phyloP scores from a whole-genome alignment of 805 yeast genomes.

The Kluyveromyces starmeri region DNA sequence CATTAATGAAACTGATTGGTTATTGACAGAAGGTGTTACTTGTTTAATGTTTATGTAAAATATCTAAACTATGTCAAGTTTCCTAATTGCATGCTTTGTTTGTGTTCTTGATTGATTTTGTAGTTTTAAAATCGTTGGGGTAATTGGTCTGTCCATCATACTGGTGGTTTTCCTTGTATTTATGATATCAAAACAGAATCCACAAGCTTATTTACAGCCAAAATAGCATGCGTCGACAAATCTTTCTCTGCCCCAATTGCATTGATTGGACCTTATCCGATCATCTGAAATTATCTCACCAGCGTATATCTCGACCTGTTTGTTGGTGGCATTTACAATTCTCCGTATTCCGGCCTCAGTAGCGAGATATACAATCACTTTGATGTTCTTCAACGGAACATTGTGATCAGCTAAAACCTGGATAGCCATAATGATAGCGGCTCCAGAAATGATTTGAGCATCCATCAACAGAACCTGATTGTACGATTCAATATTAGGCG shows the following conservation, averaged over 20 bases:
- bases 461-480: conserved; percentile 62
- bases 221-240: conserved; percentile 71
- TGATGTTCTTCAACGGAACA: conserved; percentile 50
- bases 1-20: conserved; percentile 52
- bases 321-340: conserved; percentile 62
- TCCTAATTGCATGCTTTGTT: no score
- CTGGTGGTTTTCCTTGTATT: no score
- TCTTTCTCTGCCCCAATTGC: conserved; percentile 53
- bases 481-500: conserved; percentile 30
- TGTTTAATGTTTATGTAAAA: no score
- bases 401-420: conserved; percentile 81
- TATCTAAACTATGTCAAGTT: no score
- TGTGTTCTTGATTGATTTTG: no score
- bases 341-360: conserved; percentile 72
- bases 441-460: conserved; percentile 85
- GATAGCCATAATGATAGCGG: conserved; percentile 90
- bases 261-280: conserved; percentile 36
- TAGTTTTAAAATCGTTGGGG: no score
- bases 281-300: conserved; percentile 51
- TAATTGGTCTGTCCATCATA: no score
- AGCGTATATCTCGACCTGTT: conserved; percentile 51
- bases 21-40: conserved; percentile 34
- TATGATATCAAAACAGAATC: no score
- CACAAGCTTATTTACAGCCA: conserved; percentile 36
- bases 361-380: conserved; percentile 63